Evolutionary conservation across 225 moss, liverwort and hornwort species (phyloP).

Genomic region (Polytrichum commune): DNA sequence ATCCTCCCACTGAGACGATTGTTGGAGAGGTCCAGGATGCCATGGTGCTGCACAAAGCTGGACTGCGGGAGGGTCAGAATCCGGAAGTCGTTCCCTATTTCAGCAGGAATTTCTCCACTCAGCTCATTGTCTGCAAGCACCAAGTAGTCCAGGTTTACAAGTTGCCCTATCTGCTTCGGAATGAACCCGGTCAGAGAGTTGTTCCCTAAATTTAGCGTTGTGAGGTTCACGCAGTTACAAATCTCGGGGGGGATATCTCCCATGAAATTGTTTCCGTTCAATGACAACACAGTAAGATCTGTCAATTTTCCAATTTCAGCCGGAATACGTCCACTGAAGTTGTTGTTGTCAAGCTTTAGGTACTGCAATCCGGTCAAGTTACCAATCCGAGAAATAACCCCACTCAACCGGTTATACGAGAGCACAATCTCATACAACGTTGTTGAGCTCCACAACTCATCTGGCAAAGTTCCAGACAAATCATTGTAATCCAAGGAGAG

Average conservation of each 20-base stretch:
- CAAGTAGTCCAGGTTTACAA: slow-evolving; percentile 76
- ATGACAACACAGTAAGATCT: slow-evolving; percentile 56
- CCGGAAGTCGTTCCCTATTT: slow-evolving; percentile 59
- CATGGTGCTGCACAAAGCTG: slow-evolving; percentile 60
- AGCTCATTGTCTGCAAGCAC: slow-evolving; percentile 67
- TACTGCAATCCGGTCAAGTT: slow-evolving; percentile 23
- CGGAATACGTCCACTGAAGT: slow-evolving; percentile 44
- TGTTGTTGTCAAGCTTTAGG: slow-evolving; percentile 48
- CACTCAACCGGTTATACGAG: slow-evolving; percentile 43
- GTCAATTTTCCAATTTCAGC: slow-evolving; percentile 37
- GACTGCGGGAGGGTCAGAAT: slow-evolving; percentile 33
- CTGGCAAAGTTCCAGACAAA: slow-evolving; percentile 66
- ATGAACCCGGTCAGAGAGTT: slow-evolving; percentile 66
- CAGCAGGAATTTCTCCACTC: slow-evolving; percentile 59
- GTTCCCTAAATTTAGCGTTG: slow-evolving; percentile 76
- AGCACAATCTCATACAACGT: slow-evolving; percentile 62
- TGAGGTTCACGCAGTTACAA: slow-evolving; percentile 67
- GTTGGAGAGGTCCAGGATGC: slow-evolving; percentile 40
- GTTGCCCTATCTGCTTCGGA: slow-evolving; percentile 65
- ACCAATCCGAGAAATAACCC: slow-evolving; percentile 34
- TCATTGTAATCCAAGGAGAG: slow-evolving; percentile 48
- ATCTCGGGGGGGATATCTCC: slow-evolving; percentile 62
- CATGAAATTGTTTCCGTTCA: slow-evolving; percentile 56
- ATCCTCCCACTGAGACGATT: slow-evolving; percentile 45
- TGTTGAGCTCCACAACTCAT: slow-evolving; percentile 66